Evolutionary conservation across 805 yeast species (phyloP).

Genomic region (Barnettozyma californica): DNA sequence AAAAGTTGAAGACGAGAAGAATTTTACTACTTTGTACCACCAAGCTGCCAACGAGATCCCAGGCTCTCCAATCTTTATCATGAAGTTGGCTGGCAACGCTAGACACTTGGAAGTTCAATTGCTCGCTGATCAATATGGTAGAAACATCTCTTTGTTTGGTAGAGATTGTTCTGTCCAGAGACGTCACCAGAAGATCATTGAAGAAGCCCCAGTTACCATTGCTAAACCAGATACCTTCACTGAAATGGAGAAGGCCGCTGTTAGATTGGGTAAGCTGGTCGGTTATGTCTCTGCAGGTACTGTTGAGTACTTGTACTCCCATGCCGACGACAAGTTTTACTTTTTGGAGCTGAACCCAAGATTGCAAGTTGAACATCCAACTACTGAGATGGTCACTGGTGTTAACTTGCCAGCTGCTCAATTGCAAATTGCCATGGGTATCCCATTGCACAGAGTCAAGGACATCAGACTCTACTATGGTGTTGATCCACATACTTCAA

Average conservation of each 20-base stretch:
- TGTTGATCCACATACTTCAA: slow-evolving; percentile 88
- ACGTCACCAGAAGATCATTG: slow-evolving; percentile 98
- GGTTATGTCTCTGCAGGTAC: slow-evolving; percentile 99
- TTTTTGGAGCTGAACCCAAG: slow-evolving; percentile 97
- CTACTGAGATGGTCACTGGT: slow-evolving; percentile 99
- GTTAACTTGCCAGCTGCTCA: slow-evolving; percentile 98
- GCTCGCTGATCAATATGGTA: slow-evolving; percentile 97
- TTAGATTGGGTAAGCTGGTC: slow-evolving; percentile 90
- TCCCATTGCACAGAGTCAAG: slow-evolving; percentile 89
- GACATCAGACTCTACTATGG: slow-evolving; percentile 93
- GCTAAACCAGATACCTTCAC: slow-evolving; percentile 83
- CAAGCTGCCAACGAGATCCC: slow-evolving; percentile 98
- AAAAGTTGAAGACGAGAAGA: slow-evolving; percentile 81
- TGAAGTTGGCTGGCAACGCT: slow-evolving; percentile 96
- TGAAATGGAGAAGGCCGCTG: slow-evolving; percentile 96
- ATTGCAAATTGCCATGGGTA: slow-evolving; percentile 98
- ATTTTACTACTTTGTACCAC: slow-evolving; percentile 69
- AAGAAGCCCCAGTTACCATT: slow-evolving; percentile 98
- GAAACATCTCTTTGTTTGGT: slow-evolving; percentile 94
- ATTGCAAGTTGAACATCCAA: slow-evolving; percentile 99
- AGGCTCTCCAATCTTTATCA: slow-evolving; percentile 96
- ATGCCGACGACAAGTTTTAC: slow-evolving; percentile 90
- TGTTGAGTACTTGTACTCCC: slow-evolving; percentile 93
- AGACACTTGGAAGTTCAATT: slow-evolving; percentile 98
- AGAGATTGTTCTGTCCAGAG: slow-evolving; percentile 99